A percentile compares a stretch with the other conserved stretches of the same genome.
phyloP scores from a whole-genome alignment of 768 basidiomycete genomes.

The Holtermannia corniformis region DNA sequence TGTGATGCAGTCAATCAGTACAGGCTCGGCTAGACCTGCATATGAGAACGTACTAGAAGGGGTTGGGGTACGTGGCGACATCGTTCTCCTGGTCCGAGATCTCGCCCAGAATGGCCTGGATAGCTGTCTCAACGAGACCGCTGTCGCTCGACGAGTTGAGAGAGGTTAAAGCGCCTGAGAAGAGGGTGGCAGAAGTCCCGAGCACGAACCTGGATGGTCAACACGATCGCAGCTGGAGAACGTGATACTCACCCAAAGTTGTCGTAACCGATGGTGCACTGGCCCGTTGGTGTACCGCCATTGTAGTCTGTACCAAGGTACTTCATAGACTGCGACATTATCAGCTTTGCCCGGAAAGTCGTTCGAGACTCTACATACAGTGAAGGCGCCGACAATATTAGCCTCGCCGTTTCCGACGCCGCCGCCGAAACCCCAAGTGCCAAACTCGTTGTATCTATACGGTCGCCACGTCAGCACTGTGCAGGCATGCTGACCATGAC shows the following conservation, averaged over 20 bases:
- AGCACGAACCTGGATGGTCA: constrained; percentile 50
- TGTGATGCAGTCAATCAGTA: background rate
- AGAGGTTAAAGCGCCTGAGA: constrained; percentile 32
- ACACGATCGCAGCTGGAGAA: background rate
- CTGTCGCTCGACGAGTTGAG: constrained; percentile 21
- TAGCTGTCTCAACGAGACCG: constrained; percentile 27
- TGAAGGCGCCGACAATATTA: constrained; percentile 48
- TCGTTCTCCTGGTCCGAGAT: constrained; percentile 36
- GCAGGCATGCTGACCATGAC: no score
- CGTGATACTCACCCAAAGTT: no score
- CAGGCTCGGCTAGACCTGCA: no score
- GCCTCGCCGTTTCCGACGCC: constrained; percentile 51
- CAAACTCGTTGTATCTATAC: constrained; percentile 37
- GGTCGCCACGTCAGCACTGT: no score
- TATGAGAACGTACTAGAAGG: constrained; percentile 23
- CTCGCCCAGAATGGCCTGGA: constrained; percentile 21
- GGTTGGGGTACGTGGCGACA: constrained; percentile 39
- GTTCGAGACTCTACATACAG: constrained; percentile 57
- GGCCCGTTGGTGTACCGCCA: background rate
- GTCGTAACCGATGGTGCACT: background rate
- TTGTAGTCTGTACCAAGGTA: constrained; percentile 41
- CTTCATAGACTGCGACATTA: constrained; percentile 60
- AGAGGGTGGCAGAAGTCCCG: constrained; percentile 52
- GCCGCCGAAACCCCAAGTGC: constrained; percentile 36
- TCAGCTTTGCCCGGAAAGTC: constrained; percentile 56